phyloP scores from a whole-genome alignment of 202 grass and related monocot genomes.

The Eragrostis tef region DNA sequence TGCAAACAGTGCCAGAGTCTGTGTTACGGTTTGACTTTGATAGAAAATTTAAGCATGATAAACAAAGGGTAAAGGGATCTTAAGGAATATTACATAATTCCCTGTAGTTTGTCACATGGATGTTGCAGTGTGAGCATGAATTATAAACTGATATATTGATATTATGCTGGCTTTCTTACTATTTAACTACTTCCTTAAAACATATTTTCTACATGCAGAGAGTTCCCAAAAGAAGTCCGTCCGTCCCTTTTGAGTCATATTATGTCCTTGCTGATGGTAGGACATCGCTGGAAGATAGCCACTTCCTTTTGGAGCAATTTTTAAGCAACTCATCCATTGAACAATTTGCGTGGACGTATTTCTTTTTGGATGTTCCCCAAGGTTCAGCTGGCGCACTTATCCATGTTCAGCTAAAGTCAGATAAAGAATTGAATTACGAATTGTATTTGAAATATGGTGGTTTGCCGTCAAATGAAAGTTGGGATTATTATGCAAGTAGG shows the following conservation, averaged over 20 bases:
- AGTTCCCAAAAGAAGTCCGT: slow-evolving; percentile 74
- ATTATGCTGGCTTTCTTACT: slow-evolving; percentile 17
- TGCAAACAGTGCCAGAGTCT: background rate
- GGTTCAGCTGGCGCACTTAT: slow-evolving; percentile 86
- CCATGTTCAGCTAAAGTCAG: slow-evolving; percentile 73
- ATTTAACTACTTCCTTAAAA: slow-evolving; percentile 30
- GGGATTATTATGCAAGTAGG: slow-evolving; percentile 82
- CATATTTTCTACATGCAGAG: slow-evolving; percentile 61
- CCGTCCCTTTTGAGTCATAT: slow-evolving; percentile 75
- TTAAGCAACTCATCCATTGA: slow-evolving; percentile 75
- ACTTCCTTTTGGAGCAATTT: slow-evolving; percentile 70
- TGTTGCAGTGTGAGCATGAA: background rate
- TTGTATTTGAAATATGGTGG: slow-evolving; percentile 80
- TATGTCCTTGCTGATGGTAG: slow-evolving; percentile 73
- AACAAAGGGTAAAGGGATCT: background rate
- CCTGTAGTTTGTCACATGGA: slow-evolving; percentile 16
- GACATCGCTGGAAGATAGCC: slow-evolving; percentile 52
- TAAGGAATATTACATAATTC: background rate
- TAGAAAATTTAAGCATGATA: too few relatives aligned
- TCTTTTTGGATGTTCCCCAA: slow-evolving; percentile 82
- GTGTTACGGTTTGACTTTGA: background rate
- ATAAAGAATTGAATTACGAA: slow-evolving; percentile 75
- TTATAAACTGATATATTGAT: slow-evolving; percentile 24
- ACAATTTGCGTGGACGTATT: slow-evolving; percentile 84
- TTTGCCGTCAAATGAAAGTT: slow-evolving; percentile 77